Base-by-base conservation (phyloP, 208 protist species). In the Leishmania guyanensis region DNA sequence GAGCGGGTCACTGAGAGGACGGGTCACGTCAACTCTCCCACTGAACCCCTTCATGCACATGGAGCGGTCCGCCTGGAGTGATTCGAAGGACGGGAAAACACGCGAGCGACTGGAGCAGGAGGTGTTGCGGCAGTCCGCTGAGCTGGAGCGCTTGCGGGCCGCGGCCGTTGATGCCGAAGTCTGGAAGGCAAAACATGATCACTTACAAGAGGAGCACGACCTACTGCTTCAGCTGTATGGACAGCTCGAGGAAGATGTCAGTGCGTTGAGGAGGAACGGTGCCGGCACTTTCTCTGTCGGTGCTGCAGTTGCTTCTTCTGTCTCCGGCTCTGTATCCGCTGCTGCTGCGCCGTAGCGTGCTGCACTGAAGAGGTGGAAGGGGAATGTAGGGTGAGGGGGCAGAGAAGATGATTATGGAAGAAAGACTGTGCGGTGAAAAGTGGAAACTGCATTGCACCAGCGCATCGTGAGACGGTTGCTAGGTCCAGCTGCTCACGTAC, bases 221-320 rank as follows among this genome's bases (percentile, higher is more conserved):
- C 50, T 94, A 64, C 80, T 97, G 16, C 84, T 97, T 58, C 92
- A 96, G 75, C 88, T 97, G 77, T 95, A 95, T 81, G 94, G 94
- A 0, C 81, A 97, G 80, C 66, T 93, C 64, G 89, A 93, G 83
- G 91, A 97, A n/a, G 82, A 91, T 26, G 56, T 92, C 53, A 68
- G 46, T 65, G 54, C 64, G 81, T 43, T 82, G 77, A 84, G 54
- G 50, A 51, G 46, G 48, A 83, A 68, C 17, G 46, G 26, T 5
- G 39, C 74, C 50, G 62, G 17, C 12, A 39, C 29, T 50, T 33
- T 64, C 50, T 51, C 72, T 46, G 72, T 26, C 12, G 16, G 51
- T 54, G 16, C 62, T 36, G 56, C 51, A 6, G 54, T 12, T 46
- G 20, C n/a, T 53, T 39, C 65, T n/a, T 51, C 77, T 58, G 36